Percentiles rank a stretch among this genome's conserved stretches.
Conservation (phyloP, 768 basidiomycete species). For the Russula ochroleuca region DNA sequence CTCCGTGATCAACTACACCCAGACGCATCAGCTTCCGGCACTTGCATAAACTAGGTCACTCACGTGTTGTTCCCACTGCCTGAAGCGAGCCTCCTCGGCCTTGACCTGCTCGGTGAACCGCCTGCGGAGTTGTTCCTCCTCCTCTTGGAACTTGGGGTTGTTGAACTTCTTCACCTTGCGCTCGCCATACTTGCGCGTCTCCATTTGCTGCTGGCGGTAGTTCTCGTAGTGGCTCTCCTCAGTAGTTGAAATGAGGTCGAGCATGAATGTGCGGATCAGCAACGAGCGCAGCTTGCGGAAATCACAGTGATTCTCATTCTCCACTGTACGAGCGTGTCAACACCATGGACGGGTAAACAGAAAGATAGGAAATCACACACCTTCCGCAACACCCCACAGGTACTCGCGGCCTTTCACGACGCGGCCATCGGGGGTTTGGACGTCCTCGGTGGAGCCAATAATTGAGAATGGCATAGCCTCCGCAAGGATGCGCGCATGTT, state of each 20-base stretch:
- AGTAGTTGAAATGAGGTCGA: constrained; percentile 93
- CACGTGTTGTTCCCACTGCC: constrained; percentile 99
- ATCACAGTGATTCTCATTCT: constrained; percentile 99
- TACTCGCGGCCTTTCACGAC: constrained; percentile 97
- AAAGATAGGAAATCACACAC: constrained; percentile 40
- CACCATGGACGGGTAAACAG: background rate
- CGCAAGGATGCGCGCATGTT: constrained; percentile 82
- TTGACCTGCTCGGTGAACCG: constrained; percentile 99
- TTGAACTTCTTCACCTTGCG: constrained; percentile 98
- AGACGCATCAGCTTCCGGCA: constrained; percentile 25
- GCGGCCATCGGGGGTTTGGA: constrained; percentile 85
- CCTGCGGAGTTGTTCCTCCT: constrained; percentile 94
- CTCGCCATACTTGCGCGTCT: constrained; percentile 98
- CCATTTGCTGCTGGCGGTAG: constrained; percentile 98
- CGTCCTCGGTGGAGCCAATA: constrained; percentile 95
- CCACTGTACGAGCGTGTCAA: constrained; percentile 50
- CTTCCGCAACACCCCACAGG: constrained; percentile 99
- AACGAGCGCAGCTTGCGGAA: constrained; percentile 96
- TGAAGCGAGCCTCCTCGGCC: constrained; percentile 93
- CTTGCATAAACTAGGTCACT: constrained; percentile 33
- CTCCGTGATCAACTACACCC: constrained; percentile 88
- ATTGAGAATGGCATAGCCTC: constrained; percentile 98
- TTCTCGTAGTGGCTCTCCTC: constrained; percentile 97
- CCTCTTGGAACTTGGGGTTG: constrained; percentile 99
- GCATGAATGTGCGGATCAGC: constrained; percentile 96